Evolutionary conservation across 2,329 filamentous ascomycete genomes (phyloP).

Genomic region (Septoria linicola): DNA sequence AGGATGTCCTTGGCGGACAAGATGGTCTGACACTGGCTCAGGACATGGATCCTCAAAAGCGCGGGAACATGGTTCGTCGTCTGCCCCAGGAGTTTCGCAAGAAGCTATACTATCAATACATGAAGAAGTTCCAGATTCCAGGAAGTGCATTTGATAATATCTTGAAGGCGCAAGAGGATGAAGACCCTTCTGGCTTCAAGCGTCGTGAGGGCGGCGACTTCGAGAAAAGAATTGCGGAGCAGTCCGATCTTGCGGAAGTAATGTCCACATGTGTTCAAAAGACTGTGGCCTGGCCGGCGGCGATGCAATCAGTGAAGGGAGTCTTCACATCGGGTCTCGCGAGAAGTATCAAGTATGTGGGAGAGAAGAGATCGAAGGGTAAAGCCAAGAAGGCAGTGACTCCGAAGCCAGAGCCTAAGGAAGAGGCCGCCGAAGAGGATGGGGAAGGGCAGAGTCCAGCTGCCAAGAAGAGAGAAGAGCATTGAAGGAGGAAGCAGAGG

Average conservation of each 20-base stretch:
- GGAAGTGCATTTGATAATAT: constrained; percentile 79
- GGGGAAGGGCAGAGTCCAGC: constrained; percentile 3
- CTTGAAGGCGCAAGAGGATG: constrained; percentile 73
- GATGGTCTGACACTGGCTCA: constrained; percentile 71
- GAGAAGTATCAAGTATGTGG: constrained; percentile 71
- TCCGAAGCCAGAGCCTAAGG: constrained; percentile 1
- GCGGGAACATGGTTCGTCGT: constrained; percentile 94
- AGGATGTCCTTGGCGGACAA: constrained; percentile 51
- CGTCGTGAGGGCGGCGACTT: constrained; percentile 78
- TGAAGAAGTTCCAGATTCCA: constrained; percentile 84
- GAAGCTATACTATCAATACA: constrained; percentile 92
- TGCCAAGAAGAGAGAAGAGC: constrained; percentile 4
- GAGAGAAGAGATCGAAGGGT: constrained; percentile 66
- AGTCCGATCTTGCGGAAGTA: constrained; percentile 66
- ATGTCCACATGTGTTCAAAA: constrained; percentile 76
- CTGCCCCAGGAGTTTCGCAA: constrained; percentile 82
- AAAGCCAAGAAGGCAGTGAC: constrained; percentile 31
- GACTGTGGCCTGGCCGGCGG: constrained; percentile 90
- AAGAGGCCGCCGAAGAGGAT: background rate
- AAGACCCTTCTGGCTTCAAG: constrained; percentile 63
- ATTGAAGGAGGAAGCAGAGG: constrained; percentile 6
- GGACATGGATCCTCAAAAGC: constrained; percentile 87
- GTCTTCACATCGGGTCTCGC: constrained; percentile 72
- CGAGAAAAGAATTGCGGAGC: constrained; percentile 78
- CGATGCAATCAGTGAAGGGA: constrained; percentile 82